These are phyloP conservation scores for Alternaria sp. DNA, from an alignment of 2,329 filamentous ascomycete genomes.

Conservation along the genomic window DNA sequence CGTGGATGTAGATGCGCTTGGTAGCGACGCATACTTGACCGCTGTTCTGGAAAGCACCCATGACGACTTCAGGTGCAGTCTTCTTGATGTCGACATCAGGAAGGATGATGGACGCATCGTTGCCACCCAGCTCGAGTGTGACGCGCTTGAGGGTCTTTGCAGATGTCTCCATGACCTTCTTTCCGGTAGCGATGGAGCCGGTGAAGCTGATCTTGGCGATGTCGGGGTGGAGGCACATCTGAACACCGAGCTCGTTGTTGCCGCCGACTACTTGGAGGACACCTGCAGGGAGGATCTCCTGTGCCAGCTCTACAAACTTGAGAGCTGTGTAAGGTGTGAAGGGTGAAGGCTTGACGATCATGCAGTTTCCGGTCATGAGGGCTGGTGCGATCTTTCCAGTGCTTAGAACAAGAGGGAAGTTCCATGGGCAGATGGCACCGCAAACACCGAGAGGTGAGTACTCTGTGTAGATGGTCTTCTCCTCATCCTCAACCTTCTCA, in stretches of 20 bases:
- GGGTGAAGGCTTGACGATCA: slow-evolving; percentile 64
- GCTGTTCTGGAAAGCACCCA: slow-evolving; percentile 62
- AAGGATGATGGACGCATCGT: slow-evolving; percentile 66
- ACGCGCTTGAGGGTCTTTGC: slow-evolving; percentile 65
- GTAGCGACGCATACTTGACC: slow-evolving; percentile 56
- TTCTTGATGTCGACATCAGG: slow-evolving; percentile 64
- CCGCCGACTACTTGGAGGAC: slow-evolving; percentile 68
- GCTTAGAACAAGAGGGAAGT: slow-evolving; percentile 61
- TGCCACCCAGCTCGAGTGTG: slow-evolving; percentile 67
- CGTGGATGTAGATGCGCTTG: slow-evolving; percentile 48
- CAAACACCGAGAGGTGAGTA: slow-evolving; percentile 58
- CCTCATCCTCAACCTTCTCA: slow-evolving; percentile 53
- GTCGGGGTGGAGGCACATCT: slow-evolving; percentile 64
- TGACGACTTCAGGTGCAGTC: slow-evolving; percentile 57
- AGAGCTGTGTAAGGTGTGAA: slow-evolving; percentile 65
- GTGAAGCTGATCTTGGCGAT: slow-evolving; percentile 70
- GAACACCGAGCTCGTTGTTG: slow-evolving; percentile 65
- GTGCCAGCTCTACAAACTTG: slow-evolving; percentile 66
- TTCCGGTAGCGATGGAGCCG: slow-evolving; percentile 65
- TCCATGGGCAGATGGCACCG: slow-evolving; percentile 51
- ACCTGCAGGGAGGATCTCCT: slow-evolving; percentile 65
- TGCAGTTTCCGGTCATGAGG: slow-evolving; percentile 62
- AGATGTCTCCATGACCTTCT: slow-evolving; percentile 65
- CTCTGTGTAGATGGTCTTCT: slow-evolving; percentile 55
- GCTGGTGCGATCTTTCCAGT: slow-evolving; percentile 63